Conservation (phyloP, 768 basidiomycete species). For the Paxillus ammoniavirescens region DNA sequence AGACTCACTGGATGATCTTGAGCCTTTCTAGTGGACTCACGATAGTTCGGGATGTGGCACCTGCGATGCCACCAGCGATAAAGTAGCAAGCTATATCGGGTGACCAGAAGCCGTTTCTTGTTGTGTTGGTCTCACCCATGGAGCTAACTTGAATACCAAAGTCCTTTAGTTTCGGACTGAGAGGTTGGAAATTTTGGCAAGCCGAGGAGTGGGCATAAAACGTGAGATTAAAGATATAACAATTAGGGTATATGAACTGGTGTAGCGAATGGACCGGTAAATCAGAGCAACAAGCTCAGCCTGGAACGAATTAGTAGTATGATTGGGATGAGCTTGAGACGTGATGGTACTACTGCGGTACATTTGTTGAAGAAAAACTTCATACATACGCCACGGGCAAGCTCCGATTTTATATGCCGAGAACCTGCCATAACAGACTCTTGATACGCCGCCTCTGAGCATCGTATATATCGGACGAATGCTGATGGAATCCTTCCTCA, state of each 20-base stretch:
- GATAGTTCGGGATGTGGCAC: slow-evolving; percentile 80
- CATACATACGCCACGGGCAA: too few species aligned
- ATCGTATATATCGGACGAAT: too few species aligned
- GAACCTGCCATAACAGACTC: too few species aligned
- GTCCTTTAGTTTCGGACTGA: slow-evolving; percentile 7
- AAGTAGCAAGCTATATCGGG: slow-evolving; percentile 44
- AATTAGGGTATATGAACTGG: slow-evolving; percentile 1
- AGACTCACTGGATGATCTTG: slow-evolving; percentile 92
- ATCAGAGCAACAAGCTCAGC: slow-evolving; percentile 4
- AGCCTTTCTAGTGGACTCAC: slow-evolving; percentile 90
- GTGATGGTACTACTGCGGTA: too few species aligned
- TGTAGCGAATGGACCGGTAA: slow-evolving; percentile 1
- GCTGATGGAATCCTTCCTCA: too few species aligned
- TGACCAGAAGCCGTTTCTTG: slow-evolving; percentile 29
- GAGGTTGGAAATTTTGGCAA: slow-evolving; percentile 2
- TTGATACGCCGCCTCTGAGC: too few species aligned
- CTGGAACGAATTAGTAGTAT: neutral
- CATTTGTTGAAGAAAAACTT: too few species aligned
- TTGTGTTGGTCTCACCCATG: slow-evolving; percentile 25
- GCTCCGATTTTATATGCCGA: too few species aligned
- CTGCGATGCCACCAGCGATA: slow-evolving; percentile 53
- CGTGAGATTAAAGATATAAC: neutral
- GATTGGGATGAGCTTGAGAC: too few species aligned
- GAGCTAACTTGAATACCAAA: slow-evolving; percentile 2
- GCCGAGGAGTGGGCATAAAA: slow-evolving; percentile 7